phyloP scores from a whole-genome alignment of 2,329 filamentous ascomycete genomes.

The Penicillium thymicola region DNA sequence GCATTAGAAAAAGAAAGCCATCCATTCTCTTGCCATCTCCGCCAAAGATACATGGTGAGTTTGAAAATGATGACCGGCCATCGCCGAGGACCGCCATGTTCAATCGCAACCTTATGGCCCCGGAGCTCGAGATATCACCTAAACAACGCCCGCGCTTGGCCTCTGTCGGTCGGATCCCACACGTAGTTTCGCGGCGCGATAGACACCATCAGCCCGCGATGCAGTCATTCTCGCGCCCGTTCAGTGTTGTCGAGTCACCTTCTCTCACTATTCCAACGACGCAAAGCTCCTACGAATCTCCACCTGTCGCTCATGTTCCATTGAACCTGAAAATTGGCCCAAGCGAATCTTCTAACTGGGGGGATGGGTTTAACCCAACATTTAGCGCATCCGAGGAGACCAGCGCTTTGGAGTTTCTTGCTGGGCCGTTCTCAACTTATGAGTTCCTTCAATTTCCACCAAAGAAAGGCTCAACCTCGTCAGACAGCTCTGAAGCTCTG shows the following conservation, averaged over 20 bases:
- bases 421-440: slow-evolving; percentile 39
- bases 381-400: slow-evolving; percentile 34
- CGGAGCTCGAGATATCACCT: slow-evolving; percentile 15
- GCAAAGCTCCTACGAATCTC: slow-evolving; percentile 23
- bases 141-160: slow-evolving; percentile 59
- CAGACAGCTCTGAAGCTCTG: slow-evolving; percentile 62
- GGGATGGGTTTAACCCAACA: slow-evolving; percentile 30
- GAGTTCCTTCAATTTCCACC: slow-evolving; percentile 75
- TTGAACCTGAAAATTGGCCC: slow-evolving; percentile 2
- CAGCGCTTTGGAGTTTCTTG: slow-evolving; percentile 31
- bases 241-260: slow-evolving; percentile 52
- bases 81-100: slow-evolving; percentile 39
- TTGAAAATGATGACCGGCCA: slow-evolving; percentile 26
- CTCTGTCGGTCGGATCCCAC: slow-evolving; percentile 82
- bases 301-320: slow-evolving; percentile 21
- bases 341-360: slow-evolving; percentile 25
- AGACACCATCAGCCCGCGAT: slow-evolving; percentile 65
- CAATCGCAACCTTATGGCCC: slow-evolving; percentile 25
- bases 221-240: slow-evolving; percentile 82
- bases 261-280: slow-evolving; percentile 35
- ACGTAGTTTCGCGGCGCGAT: slow-evolving; percentile 65
- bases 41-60: slow-evolving; percentile 36
- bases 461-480: slow-evolving; percentile 68
- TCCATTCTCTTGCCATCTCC: slow-evolving; percentile 45
- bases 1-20: slow-evolving; percentile 32